These are phyloP conservation scores for Stephanodiscus minutulus DNA, from an alignment of 108 stramenopile species.

Conservation along the genomic window DNA sequence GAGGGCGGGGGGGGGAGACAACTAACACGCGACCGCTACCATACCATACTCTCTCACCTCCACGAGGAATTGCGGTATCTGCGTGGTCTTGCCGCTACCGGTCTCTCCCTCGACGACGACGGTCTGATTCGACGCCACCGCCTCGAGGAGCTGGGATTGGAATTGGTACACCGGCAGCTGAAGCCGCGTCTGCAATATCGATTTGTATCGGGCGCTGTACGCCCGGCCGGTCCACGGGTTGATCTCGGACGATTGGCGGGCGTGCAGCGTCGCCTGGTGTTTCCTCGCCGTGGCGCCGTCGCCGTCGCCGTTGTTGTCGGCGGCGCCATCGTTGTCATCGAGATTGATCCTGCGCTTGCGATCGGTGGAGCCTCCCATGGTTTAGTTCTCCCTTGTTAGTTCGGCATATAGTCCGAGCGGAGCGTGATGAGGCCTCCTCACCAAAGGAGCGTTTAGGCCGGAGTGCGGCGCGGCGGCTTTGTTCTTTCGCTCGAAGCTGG, in stretches of 20 bases:
- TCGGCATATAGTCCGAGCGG: too few species aligned
- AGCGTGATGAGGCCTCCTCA: too few species aligned
- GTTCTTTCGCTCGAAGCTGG: too few species aligned
- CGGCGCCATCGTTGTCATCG: too few species aligned
- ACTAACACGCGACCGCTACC: too few species aligned
- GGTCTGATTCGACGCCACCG: conserved; percentile 89
- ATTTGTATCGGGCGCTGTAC: conserved; percentile 66
- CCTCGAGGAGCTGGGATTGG: conserved; percentile 85
- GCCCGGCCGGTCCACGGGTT: conserved; percentile 90
- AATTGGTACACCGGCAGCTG: conserved; percentile 97
- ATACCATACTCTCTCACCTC: conserved; percentile 43
- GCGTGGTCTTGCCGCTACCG: conserved; percentile 94
- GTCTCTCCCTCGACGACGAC: conserved; percentile 98
- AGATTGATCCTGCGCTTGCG: conserved; percentile 1
- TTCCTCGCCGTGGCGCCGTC: conserved; percentile 1
- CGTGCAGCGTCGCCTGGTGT: conserved; percentile 17
- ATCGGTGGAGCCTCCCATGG: not conserved
- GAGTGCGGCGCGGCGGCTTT: too few species aligned
- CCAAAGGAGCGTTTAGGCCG: too few species aligned
- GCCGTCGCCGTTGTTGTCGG: not conserved
- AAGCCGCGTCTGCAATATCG: conserved; percentile 76
- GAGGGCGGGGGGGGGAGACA: too few species aligned
- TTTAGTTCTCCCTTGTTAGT: too few species aligned
- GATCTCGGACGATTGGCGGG: conserved; percentile 50
- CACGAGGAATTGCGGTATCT: conserved; percentile 96